Percentiles rank a stretch among this genome's conserved stretches.
These are phyloP conservation scores for Neoarthrinium moseri DNA, from an alignment of 2,329 filamentous ascomycete species.

Conservation along the genomic window DNA sequence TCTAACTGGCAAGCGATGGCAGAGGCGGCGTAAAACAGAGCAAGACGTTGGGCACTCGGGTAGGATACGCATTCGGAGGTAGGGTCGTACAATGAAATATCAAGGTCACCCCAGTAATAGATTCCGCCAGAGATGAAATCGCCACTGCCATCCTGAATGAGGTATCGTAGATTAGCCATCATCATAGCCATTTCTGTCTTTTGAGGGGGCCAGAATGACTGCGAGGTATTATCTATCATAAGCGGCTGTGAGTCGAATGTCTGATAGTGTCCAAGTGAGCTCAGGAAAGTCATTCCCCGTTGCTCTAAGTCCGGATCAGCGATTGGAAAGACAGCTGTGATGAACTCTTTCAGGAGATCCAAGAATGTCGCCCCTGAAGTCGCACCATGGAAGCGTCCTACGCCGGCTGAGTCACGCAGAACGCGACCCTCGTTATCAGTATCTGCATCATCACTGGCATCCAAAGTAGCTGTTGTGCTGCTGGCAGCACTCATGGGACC, in stretches of 20 bases:
- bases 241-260: slow-evolving; percentile 45
- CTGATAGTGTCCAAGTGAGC: slow-evolving; percentile 43
- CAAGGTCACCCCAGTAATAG: slow-evolving; percentile 45
- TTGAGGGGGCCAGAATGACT: slow-evolving; percentile 38
- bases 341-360: slow-evolving; percentile 47
- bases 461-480: slow-evolving; percentile 5
- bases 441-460: slow-evolving; percentile 4
- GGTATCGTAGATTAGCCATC: slow-evolving; percentile 38
- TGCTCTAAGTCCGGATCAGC: slow-evolving; percentile 20
- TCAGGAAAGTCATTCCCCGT: slow-evolving; percentile 33
- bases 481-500: slow-evolving; percentile 2
- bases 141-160: slow-evolving; percentile 44
- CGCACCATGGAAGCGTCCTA: slow-evolving; percentile 45
- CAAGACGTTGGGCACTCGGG: slow-evolving; percentile 31
- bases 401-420: slow-evolving; percentile 43
- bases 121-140: slow-evolving; percentile 43
- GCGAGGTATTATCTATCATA: slow-evolving; percentile 31
- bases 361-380: slow-evolving; percentile 50
- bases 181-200: slow-evolving; percentile 34
- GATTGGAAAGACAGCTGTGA: slow-evolving; percentile 37
- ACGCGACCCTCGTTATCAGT: slow-evolving; percentile 36
- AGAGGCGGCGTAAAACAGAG: slow-evolving; percentile 45
- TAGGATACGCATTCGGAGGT: not conserved
- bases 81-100: slow-evolving; percentile 19
- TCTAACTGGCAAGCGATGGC: slow-evolving; percentile 35